Conservation (phyloP, 2,329 filamentous ascomycete genomes). For the Penicillium sp. region DNA sequence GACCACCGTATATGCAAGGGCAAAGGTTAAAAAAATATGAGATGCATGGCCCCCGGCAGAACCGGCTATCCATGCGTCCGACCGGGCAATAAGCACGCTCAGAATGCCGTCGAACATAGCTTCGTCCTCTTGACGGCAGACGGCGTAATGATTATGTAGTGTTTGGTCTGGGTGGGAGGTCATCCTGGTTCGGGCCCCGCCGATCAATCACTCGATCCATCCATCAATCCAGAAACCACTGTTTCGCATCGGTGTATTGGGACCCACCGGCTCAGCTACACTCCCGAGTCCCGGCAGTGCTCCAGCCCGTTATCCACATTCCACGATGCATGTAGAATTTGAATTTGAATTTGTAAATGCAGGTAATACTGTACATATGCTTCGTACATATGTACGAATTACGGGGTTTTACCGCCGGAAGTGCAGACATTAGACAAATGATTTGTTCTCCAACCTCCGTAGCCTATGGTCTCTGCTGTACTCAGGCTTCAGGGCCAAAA, state of each 20-base stretch:
- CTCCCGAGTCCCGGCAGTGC: conserved; percentile 4
- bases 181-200: conserved; percentile 14
- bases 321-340: neutral
- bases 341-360: conserved; percentile 24
- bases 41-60: conserved; percentile 2
- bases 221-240: conserved; percentile 16
- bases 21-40: neutral
- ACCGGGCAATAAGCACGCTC: neutral
- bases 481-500: too few species aligned
- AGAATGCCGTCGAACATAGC: neutral
- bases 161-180: conserved; percentile 9
- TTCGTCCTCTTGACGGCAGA: too few species aligned
- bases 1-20: conserved; percentile 7
- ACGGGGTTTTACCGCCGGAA: conserved; percentile 14
- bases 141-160: too few species aligned
- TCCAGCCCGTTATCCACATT: conserved; percentile 2
- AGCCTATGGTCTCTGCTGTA: neutral
- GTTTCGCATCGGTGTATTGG: conserved; percentile 32
- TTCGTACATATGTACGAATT: conserved; percentile 13
- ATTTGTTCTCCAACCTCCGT: neutral
- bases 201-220: conserved; percentile 32
- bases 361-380: neutral
- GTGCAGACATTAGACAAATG: neutral
- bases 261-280: conserved; percentile 30
- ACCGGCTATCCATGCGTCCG: conserved; percentile 2